Base-by-base conservation (phyloP, 345 rosid genomes). In the Gossypium turneri region DNA sequence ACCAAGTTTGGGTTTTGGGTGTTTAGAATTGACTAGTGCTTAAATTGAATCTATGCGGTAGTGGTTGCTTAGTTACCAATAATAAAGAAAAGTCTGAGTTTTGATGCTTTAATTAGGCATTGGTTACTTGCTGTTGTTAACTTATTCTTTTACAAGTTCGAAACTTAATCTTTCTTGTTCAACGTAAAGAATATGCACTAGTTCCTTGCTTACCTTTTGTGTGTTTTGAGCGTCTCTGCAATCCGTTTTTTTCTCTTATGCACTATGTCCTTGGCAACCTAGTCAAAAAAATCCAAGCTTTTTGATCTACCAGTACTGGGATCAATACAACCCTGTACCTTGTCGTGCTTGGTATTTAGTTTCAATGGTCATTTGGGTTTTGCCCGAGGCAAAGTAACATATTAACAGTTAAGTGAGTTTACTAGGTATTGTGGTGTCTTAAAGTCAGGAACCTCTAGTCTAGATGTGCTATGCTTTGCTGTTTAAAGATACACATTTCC, bases 71-170 rank as follows among this genome's bases (percentile, higher is more conserved):
- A 20, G 4, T 67, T 45, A 47, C n/a, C 34, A 44, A 9, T 34
- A 34, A 34, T 34, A 38, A 38, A 17, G 50, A 12, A 20, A 20
- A 67, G 38, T 24, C 19, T 67, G 56, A 20, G 8, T 47, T 67
- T 67, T 22, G 20, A 24, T 67, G 72, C 57, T 48, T 34, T 67
- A 67, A 67, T 67, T 22, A 38, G 50, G 48, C 48, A 38, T n/a
- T 63, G 15, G 15, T 6, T 63, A 9, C 8, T 63, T 63, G 48
- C 41, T 63, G 19, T 12, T 27, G 43, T 60, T 27, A 2, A 27
- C 11, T 27, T 27, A 2, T 63, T 63, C 6, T 63, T 9, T 38
- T 34, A 63, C 67, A 38, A 17, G 68, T 38, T 38, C 17, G 48
- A 38, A 12, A 34, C 67, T 63, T 34, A 34, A 34, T 63, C 47